Base-by-base conservation (phyloP, 2,329 filamentous ascomycete species). In the Sporothrix pallida region DNA sequence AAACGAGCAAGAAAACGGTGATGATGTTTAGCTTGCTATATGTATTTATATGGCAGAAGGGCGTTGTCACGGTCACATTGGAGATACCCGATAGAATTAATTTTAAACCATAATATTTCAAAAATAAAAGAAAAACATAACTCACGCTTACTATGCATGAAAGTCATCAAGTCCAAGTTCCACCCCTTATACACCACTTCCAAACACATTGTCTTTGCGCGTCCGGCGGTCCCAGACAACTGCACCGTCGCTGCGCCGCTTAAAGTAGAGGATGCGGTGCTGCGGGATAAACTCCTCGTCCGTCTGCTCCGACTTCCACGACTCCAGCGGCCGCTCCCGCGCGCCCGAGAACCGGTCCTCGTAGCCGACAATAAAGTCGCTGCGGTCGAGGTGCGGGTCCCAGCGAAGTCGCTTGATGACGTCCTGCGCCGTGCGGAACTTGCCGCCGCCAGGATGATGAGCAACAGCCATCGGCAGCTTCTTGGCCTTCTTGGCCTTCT, bases 221-320 rank as follows among this genome's bases (percentile, higher is more conserved):
- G 82, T 83, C 76, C 83, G 83, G 75, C 86, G 81, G 77, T 91
- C 87, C 89, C 89, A 91, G 3, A 90, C 82, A n/a, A 86, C 79
- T 4, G 78, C 79, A 0, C 83, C 83, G 74, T 88, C 87, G 73
- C 83, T 86, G 78, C 80, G 84, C 12, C 85, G 83, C 79, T 85
- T 88, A 78, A 91, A 91, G 79, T 89, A 90, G 73, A 89, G 78
- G 75, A 91, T 89, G 17, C 89, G 83, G 77, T 91, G 89, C 80
- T 90, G 87, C 7, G 89, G 89, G 72, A 91, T 90, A 77, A 90
- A 91, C 79, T 91, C 89, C 74, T 91, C 88, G 76, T 91, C 86
- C 46, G 89, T 90, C 80, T 88, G 86, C 77, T 90, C 89, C 17
- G 82, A 83, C 81, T 88, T 89, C 89, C 89, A 91, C 44, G 83